These are phyloP conservation scores for Phlebopus sp. DNA, from an alignment of 1,284 basidiomycete species.

Conservation along the genomic window DNA sequence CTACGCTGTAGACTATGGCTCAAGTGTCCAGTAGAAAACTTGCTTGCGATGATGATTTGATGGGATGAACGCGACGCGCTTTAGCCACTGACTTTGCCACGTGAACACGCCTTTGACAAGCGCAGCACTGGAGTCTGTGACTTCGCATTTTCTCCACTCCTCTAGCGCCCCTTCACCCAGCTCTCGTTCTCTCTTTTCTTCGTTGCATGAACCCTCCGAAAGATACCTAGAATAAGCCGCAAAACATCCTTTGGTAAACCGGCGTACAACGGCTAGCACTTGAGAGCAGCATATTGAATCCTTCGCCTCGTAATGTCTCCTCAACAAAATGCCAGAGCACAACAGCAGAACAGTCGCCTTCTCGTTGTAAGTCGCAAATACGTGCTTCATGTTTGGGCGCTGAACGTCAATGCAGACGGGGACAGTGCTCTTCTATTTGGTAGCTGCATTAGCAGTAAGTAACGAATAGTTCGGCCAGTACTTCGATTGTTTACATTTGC, in stretches of 20 bases:
- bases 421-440: slow-evolving; percentile 74
- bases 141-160: neutral
- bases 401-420: slow-evolving; percentile 42
- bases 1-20: neutral
- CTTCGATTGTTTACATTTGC: slow-evolving; percentile 18
- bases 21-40: neutral
- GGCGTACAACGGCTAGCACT: neutral
- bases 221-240: neutral
- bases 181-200: neutral
- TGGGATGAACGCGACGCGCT: neutral
- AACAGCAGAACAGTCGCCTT: slow-evolving; percentile 29
- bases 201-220: neutral
- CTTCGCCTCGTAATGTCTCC: slow-evolving; percentile 18
- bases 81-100: neutral
- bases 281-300: neutral
- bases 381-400: neutral
- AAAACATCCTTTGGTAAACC: neutral
- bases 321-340: slow-evolving; percentile 28
- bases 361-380: slow-evolving; percentile 27
- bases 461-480: neutral
- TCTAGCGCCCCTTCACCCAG: neutral
- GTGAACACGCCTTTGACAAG: neutral
- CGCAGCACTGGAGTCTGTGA: neutral
- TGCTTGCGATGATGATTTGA: neutral
- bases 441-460: slow-evolving; percentile 79